Conservation (phyloP, 768 basidiomycete species). For the Ramaria sp. region DNA sequence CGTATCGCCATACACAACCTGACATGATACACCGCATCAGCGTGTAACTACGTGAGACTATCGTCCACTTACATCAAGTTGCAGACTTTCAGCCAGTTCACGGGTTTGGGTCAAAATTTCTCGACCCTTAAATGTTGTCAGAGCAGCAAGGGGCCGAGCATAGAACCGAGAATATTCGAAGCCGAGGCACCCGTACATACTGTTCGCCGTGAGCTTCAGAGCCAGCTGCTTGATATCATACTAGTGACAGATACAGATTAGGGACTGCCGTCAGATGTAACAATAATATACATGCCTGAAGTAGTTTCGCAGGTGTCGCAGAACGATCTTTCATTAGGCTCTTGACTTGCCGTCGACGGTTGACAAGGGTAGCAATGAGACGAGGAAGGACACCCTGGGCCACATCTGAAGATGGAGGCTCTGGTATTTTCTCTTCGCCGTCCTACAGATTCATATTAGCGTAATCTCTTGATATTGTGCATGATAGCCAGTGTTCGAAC, state of each 20-base stretch:
- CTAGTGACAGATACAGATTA: conserved; percentile 26
- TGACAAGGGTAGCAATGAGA: conserved; percentile 94
- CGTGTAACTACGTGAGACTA: background rate
- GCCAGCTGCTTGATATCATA: conserved; percentile 98
- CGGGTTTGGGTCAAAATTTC: conserved; percentile 91
- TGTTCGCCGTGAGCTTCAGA: conserved; percentile 95
- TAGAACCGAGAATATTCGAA: conserved; percentile 97
- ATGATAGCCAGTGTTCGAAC: conserved; percentile 22
- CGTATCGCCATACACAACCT: conserved; percentile 99
- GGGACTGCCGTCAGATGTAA: background rate
- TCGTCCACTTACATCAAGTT: conserved; percentile 65
- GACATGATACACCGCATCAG: background rate
- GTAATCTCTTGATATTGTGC: conserved; percentile 14
- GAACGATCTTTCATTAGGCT: conserved; percentile 85
- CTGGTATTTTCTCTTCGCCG: conserved; percentile 80
- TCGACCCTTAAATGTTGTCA: conserved; percentile 96
- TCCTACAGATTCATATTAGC: conserved; percentile 27
- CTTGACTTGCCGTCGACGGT: conserved; percentile 83
- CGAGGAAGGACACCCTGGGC: conserved; percentile 88
- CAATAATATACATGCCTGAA: conserved; percentile 52
- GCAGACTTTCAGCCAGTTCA: conserved; percentile 83
- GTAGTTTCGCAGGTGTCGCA: conserved; percentile 58
- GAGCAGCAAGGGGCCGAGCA: conserved; percentile 89
- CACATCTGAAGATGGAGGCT: conserved; percentile 64
- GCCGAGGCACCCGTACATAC: conserved; percentile 99